Evolutionary conservation across 805 yeast species (phyloP).

Genomic region (Maudiozyma turicensis): DNA sequence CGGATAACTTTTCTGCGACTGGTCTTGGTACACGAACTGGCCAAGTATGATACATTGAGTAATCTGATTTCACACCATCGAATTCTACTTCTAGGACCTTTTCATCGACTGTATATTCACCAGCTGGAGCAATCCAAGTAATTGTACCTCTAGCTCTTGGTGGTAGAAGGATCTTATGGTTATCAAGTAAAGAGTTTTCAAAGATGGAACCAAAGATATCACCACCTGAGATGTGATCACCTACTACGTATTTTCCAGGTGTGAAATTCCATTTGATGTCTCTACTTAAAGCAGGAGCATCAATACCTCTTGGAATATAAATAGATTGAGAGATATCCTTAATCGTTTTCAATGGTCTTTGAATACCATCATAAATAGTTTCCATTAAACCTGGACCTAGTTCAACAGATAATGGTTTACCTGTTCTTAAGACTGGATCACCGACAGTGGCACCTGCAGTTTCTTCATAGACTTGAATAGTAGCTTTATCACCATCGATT

Average conservation of each 20-base stretch:
- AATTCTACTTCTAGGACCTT: constrained; percentile 88
- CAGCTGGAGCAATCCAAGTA: constrained; percentile 78
- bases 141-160: constrained; percentile 99
- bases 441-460: constrained; percentile 99
- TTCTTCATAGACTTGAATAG: constrained; percentile 98
- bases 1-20: constrained; percentile 85
- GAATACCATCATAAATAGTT: constrained; percentile 98
- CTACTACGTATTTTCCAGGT: constrained; percentile 66
- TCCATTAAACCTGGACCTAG: constrained; percentile 99
- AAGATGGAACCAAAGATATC: constrained; percentile 89
- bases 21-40: constrained; percentile 99
- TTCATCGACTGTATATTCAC: constrained; percentile 86
- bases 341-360: constrained; percentile 93
- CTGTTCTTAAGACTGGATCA: constrained; percentile 96
- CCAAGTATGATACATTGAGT: constrained; percentile 98
- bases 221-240: constrained; percentile 98
- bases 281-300: constrained; percentile 91
- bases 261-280: constrained; percentile 72
- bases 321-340: constrained; percentile 81
- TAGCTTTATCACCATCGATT: constrained; percentile 92
- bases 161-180: constrained; percentile 90
- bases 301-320: constrained; percentile 97
- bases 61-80: constrained; percentile 70
- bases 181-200: constrained; percentile 86
- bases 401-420: constrained; percentile 97